phyloP scores from a whole-genome alignment of 2,329 filamentous ascomycete species.

The Phyllosticta paracitricarpa region DNA sequence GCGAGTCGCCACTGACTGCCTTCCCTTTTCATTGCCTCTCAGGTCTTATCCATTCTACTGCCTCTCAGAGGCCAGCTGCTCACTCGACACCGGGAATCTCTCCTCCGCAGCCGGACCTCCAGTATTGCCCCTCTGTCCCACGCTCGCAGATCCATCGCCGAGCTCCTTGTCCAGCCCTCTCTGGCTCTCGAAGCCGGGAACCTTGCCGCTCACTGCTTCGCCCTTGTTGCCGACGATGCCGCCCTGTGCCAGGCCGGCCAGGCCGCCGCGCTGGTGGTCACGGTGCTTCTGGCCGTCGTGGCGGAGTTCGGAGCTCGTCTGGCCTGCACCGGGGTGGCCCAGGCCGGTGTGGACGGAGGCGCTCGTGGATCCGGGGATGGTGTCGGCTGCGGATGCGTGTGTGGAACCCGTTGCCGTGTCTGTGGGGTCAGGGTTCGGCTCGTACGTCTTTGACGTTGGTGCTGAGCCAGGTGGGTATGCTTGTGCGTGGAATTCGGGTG shows the following conservation, averaged over 20 bases:
- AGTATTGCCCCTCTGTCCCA: constrained; percentile 24
- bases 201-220: constrained; percentile 19
- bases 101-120: constrained; percentile 26
- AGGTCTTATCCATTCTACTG: not conserved
- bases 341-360: constrained; percentile 44
- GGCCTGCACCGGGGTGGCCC: constrained; percentile 41
- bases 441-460: constrained; percentile 39
- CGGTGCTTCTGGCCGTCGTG: constrained; percentile 36
- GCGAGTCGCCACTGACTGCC: not conserved
- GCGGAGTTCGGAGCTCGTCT: constrained; percentile 37
- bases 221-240: constrained; percentile 14
- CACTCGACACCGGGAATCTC: constrained; percentile 21
- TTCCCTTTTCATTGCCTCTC: not conserved
- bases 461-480: constrained; percentile 54
- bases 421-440: constrained; percentile 36
- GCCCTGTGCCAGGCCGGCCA: constrained; percentile 34
- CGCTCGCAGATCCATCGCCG: constrained; percentile 11
- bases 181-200: constrained; percentile 27
- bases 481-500: constrained; percentile 55
- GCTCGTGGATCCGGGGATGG: constrained; percentile 43
- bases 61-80: constrained; percentile 19
- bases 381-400: constrained; percentile 33
- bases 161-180: constrained; percentile 29
- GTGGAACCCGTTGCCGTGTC: constrained; percentile 24
- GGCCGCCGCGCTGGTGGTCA: constrained; percentile 32